Percentiles rank a stretch among this genome's conserved stretches.
Conservation (phyloP, 306 rosid species). For the Quercus gilva region DNA sequence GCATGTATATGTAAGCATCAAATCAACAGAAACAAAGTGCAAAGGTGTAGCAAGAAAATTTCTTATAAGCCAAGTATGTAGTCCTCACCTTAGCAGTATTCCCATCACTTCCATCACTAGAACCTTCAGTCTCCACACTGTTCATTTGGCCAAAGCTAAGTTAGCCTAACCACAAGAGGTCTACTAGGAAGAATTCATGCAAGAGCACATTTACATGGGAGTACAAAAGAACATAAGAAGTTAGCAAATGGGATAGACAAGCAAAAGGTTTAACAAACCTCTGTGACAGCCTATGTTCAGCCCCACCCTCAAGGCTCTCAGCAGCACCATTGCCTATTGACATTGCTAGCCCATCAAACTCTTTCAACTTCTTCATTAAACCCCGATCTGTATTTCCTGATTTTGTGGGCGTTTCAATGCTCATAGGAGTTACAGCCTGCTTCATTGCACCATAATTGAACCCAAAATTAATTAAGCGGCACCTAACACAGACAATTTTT, state of each 20-base stretch:
- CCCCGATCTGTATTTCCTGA: conserved; percentile 78
- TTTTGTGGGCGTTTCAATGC: conserved; percentile 69
- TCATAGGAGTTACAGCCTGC: conserved; percentile 65
- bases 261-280: conserved; percentile 53
- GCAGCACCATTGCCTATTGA: conserved; percentile 76
- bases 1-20: conserved; percentile 10
- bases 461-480: conserved; percentile 5
- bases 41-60: conserved; percentile 10
- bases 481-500: not conserved
- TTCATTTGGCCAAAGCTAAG: conserved; percentile 27
- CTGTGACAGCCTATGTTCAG: conserved; percentile 56
- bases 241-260: not conserved
- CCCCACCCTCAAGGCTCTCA: conserved; percentile 60
- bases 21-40: conserved; percentile 9
- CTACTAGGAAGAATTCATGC: conserved; percentile 2
- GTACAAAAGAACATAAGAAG: not conserved
- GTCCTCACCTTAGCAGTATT: conserved; percentile 69
- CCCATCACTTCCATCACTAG: conserved; percentile 86
- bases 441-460: conserved; percentile 25
- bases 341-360: conserved; percentile 93
- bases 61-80: conserved; percentile 6
- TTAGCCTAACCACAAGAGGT: conserved; percentile 16
- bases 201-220: not conserved
- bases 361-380: conserved; percentile 71
- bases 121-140: conserved; percentile 77